These are phyloP conservation scores for Emericellopsis terricola DNA, from an alignment of 495 filamentous ascomycete species.

Conservation along the genomic window DNA sequence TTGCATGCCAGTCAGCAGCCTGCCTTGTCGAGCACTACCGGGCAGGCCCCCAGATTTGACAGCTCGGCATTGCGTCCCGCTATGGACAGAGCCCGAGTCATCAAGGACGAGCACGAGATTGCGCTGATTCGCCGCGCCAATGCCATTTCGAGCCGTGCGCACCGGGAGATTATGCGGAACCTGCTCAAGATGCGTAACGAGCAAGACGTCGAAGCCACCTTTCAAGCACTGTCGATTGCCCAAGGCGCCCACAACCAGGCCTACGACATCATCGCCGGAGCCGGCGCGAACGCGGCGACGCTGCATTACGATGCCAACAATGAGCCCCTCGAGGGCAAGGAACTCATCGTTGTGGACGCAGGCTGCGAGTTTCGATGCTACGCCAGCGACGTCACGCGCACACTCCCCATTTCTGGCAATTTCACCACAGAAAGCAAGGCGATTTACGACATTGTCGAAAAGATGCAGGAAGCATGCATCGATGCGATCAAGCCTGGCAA, in stretches of 20 bases:
- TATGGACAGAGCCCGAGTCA: slow-evolving; percentile 52
- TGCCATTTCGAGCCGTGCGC: slow-evolving; percentile 52
- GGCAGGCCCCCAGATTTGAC: slow-evolving; percentile 19
- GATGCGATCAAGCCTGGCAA: slow-evolving; percentile 43
- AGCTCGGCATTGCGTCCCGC: slow-evolving; percentile 35
- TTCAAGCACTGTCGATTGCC: slow-evolving; percentile 49
- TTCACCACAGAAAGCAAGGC: slow-evolving; percentile 48
- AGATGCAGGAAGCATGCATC: slow-evolving; percentile 73
- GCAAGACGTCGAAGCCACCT: slow-evolving; percentile 64
- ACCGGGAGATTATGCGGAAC: slow-evolving; percentile 43
- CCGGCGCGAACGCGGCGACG: slow-evolving; percentile 57
- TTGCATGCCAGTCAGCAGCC: slow-evolving; percentile 23
- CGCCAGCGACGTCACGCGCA: slow-evolving; percentile 79
- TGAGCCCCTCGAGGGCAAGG: slow-evolving; percentile 41
- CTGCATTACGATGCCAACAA: slow-evolving; percentile 80
- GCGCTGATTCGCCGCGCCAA: slow-evolving; percentile 63
- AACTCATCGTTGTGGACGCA: slow-evolving; percentile 69
- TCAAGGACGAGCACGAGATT: slow-evolving; percentile 73
- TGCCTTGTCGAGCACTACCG: slow-evolving; percentile 7
- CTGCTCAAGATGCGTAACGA: slow-evolving; percentile 52
- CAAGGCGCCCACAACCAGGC: slow-evolving; percentile 59
- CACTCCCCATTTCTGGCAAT: slow-evolving; percentile 50
- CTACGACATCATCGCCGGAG: slow-evolving; percentile 72
- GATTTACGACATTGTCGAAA: slow-evolving; percentile 59
- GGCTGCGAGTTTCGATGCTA: slow-evolving; percentile 76